Evolutionary conservation across 305 asterid species (phyloP).

Genomic region (Fraxinus albicans): DNA sequence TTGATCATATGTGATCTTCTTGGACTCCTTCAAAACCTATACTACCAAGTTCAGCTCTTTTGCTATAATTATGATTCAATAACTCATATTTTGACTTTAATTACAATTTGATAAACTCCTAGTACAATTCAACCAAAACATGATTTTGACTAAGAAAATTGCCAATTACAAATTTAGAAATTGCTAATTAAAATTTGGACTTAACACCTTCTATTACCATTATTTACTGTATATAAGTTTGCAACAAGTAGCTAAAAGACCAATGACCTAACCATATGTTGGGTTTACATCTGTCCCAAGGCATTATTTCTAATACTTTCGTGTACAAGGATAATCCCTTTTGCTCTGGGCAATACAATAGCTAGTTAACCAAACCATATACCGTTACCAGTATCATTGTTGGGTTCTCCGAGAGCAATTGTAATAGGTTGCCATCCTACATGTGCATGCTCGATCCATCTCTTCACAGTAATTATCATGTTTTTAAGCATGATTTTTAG

Average conservation of each 20-base stretch:
- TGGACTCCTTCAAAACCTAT: too few species aligned
- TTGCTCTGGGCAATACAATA: not conserved
- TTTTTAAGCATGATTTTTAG: slow-evolving; percentile 40
- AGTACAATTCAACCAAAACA: too few species aligned
- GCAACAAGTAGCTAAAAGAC: not conserved
- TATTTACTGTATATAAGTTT: not conserved
- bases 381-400: slow-evolving; percentile 10
- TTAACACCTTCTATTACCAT: not conserved
- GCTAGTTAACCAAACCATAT: slow-evolving; percentile 3
- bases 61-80: too few species aligned
- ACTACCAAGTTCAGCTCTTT: too few species aligned
- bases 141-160: too few species aligned
- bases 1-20: too few species aligned
- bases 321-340: not conserved
- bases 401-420: slow-evolving; percentile 26
- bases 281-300: not conserved
- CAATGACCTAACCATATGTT: not conserved
- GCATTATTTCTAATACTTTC: not conserved
- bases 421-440: slow-evolving; percentile 47
- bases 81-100: too few species aligned
- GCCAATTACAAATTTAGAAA: too few species aligned
- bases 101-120: too few species aligned
- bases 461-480: slow-evolving; percentile 34
- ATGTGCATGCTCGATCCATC: slow-evolving; percentile 36
- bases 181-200: too few species aligned